Conservation (phyloP, 1,284 basidiomycete genomes). For the Phlebopus sp. region DNA sequence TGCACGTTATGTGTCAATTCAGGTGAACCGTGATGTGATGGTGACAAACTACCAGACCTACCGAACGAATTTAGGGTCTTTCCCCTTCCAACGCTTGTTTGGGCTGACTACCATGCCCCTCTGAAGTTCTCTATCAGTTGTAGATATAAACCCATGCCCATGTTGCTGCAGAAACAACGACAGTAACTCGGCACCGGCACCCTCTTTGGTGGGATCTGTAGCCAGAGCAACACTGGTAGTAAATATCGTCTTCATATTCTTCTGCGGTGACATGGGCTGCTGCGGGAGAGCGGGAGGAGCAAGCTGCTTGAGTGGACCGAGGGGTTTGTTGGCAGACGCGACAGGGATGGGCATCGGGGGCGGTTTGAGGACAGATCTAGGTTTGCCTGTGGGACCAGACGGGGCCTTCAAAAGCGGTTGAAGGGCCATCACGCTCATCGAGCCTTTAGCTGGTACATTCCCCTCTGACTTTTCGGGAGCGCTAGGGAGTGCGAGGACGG, state of each 20-base stretch:
- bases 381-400: slow-evolving; percentile 14
- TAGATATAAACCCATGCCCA: slow-evolving; percentile 29
- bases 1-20: slow-evolving; percentile 3
- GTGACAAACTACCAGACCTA: slow-evolving; percentile 10
- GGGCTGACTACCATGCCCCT: slow-evolving; percentile 34
- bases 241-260: slow-evolving; percentile 40
- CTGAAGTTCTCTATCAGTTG: slow-evolving; percentile 38
- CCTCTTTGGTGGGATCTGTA: slow-evolving; percentile 42
- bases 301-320: slow-evolving; percentile 23
- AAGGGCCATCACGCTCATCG: not conserved
- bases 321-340: slow-evolving; percentile 10
- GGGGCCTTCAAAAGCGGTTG: slow-evolving; percentile 7
- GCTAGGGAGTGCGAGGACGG: slow-evolving; percentile 9
- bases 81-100: slow-evolving; percentile 27
- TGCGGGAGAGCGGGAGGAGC: slow-evolving; percentile 20
- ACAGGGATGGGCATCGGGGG: slow-evolving; percentile 23
- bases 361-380: slow-evolving; percentile 27
- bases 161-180: slow-evolving; percentile 39
- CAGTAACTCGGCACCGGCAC: slow-evolving; percentile 35
- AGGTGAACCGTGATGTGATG: too few relatives aligned
- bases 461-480: not conserved
- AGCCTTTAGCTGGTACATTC: not conserved
- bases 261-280: slow-evolving; percentile 16
- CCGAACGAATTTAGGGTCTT: slow-evolving; percentile 32
- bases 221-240: slow-evolving; percentile 42